phyloP scores from a whole-genome alignment of 2,329 filamentous ascomycete genomes.

The Fusarium tricinctum region DNA sequence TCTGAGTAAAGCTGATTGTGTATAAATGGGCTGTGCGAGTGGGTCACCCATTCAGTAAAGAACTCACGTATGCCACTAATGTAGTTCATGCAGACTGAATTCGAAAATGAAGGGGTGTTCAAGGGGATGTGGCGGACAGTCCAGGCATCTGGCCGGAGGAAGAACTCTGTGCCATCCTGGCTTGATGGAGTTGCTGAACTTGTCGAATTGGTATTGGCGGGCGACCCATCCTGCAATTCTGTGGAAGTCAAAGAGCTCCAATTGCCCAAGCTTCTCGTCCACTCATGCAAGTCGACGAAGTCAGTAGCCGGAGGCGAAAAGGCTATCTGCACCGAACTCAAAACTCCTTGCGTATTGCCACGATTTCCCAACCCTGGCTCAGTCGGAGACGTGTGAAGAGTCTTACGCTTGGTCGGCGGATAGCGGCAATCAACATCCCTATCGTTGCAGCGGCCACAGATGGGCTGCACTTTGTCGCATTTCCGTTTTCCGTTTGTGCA shows the following conservation, averaged over 20 bases:
- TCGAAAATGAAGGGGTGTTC: not conserved
- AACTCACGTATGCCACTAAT: not conserved
- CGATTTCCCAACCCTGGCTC: not conserved
- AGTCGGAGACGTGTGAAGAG: not conserved
- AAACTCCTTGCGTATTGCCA: not conserved
- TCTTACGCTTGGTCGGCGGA: slow-evolving; percentile 6
- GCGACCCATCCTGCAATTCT: not conserved
- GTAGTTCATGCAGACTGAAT: slow-evolving; percentile 19
- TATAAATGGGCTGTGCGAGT: slow-evolving; percentile 19
- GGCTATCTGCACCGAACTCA: not conserved
- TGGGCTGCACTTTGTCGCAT: slow-evolving; percentile 20
- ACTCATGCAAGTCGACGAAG: slow-evolving; percentile 4
- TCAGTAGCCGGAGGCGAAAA: not conserved
- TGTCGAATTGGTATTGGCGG: not conserved
- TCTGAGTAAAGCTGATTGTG: slow-evolving; percentile 23
- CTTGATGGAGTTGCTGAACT: not conserved
- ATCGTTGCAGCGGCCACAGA: slow-evolving; percentile 11
- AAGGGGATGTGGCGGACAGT: slow-evolving; percentile 13
- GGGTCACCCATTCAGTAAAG: slow-evolving; percentile 8
- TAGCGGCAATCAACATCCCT: slow-evolving; percentile 21
- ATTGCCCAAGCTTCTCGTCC: not conserved
- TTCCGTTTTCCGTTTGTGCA: slow-evolving; percentile 12
- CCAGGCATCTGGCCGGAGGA: slow-evolving; percentile 2
- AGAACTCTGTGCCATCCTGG: slow-evolving; percentile 1
- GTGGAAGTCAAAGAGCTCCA: not conserved